Evolutionary conservation across 208 protist genomes (phyloP).

Genomic region (Crithidia fasciculata): DNA sequence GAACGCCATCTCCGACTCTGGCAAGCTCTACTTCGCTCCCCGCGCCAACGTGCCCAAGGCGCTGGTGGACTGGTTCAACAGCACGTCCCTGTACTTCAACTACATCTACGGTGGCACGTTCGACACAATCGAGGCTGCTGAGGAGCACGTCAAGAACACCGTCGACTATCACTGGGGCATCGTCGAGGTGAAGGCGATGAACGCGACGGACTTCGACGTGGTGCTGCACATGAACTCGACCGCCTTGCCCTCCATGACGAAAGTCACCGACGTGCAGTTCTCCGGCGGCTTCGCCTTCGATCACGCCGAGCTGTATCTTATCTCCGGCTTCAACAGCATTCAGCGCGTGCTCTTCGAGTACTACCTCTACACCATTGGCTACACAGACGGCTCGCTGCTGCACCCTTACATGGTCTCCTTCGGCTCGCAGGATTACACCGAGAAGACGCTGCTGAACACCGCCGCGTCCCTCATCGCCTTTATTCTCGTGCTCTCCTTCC

Average conservation of each 20-base stretch:
- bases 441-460: constrained; percentile 49
- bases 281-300: constrained; percentile 42
- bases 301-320: constrained; percentile 45
- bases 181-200: constrained; percentile 47
- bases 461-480: constrained; percentile 56
- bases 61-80: constrained; percentile 46
- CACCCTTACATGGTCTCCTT: constrained; percentile 38
- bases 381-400: constrained; percentile 32
- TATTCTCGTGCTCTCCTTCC: constrained; percentile 73
- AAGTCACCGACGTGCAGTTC: constrained; percentile 35
- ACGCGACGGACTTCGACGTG: constrained; percentile 48
- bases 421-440: constrained; percentile 36
- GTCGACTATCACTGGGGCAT: constrained; percentile 42
- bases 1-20: constrained; percentile 45
- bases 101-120: constrained; percentile 49
- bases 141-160: constrained; percentile 30
- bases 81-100: constrained; percentile 35
- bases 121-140: constrained; percentile 42
- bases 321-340: constrained; percentile 53
- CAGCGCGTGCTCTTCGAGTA: constrained; percentile 47
- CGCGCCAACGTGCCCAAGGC: constrained; percentile 9
- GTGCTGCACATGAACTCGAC: constrained; percentile 48
- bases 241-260: constrained; percentile 39
- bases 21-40: constrained; percentile 54
- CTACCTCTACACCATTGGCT: constrained; percentile 40